phyloP scores from a whole-genome alignment of 257 asterid species.

The Nicotiana otophora region DNA sequence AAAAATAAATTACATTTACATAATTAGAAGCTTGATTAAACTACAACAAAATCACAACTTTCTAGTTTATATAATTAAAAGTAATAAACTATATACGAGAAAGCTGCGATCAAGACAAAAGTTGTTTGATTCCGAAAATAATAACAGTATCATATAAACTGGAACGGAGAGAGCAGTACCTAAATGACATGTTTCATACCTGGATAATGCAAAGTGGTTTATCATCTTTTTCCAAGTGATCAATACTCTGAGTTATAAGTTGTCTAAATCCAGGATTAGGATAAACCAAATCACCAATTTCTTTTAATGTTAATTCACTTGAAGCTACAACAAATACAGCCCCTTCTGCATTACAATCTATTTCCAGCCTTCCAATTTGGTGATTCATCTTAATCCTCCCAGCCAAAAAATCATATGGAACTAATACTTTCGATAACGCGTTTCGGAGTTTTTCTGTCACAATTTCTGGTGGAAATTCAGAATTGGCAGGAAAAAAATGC shows the following conservation, averaged over 20 bases:
- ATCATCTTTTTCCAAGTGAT: conserved; percentile 32
- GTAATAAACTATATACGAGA: too few species aligned
- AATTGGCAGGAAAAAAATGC: conserved; percentile 57
- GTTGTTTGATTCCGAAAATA: too few species aligned
- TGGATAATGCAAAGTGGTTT: conserved; percentile 74
- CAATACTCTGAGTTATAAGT: conserved; percentile 43
- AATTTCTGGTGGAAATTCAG: conserved; percentile 42
- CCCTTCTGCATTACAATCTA: conserved; percentile 48
- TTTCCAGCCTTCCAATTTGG: conserved; percentile 48
- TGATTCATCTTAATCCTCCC: conserved; percentile 48
- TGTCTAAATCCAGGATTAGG: conserved; percentile 80
- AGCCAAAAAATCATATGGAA: conserved; percentile 53
- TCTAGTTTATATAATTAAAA: too few species aligned
- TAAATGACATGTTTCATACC: conserved; percentile 27
- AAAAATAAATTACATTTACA: too few species aligned
- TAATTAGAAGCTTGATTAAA: too few species aligned
- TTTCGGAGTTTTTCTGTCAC: conserved; percentile 33
- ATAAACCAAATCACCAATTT: conserved; percentile 65
- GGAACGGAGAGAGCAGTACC: too few species aligned
- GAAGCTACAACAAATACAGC: conserved; percentile 59
- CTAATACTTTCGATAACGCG: conserved; percentile 45
- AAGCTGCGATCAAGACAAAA: too few species aligned
- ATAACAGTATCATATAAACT: too few species aligned
- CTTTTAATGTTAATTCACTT: conserved; percentile 40
- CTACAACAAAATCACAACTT: too few species aligned